A percentile compares a stretch with the other conserved stretches of the same genome.
Conservation (phyloP, 192 early-diverging fungal genomes). For the Podila verticillata region DNA sequence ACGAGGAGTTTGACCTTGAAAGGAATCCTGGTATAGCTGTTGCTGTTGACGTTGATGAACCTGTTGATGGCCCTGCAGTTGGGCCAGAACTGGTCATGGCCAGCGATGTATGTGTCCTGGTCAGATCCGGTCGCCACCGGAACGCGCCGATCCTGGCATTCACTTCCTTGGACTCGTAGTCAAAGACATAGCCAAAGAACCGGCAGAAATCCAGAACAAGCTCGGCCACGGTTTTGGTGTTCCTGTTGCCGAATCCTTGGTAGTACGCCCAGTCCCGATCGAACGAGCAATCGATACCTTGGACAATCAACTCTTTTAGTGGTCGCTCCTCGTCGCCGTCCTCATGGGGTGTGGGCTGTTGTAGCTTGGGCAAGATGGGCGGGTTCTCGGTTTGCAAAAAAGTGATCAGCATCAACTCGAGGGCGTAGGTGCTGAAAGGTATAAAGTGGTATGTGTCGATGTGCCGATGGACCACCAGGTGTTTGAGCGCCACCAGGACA, state of each 20-base stretch:
- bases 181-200: slow-evolving; percentile 51
- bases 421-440: slow-evolving; percentile 33
- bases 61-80: not conserved
- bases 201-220: slow-evolving; percentile 43
- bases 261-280: slow-evolving; percentile 40
- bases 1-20: not conserved
- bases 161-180: slow-evolving; percentile 48
- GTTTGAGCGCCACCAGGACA: slow-evolving; percentile 32
- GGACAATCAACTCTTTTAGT: slow-evolving; percentile 30
- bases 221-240: slow-evolving; percentile 29
- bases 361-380: slow-evolving; percentile 36
- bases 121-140: slow-evolving; percentile 28
- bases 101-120: not conserved
- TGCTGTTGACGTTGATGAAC: not conserved
- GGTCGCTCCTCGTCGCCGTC: not conserved
- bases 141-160: slow-evolving; percentile 38
- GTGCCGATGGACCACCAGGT: slow-evolving; percentile 14
- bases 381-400: slow-evolving; percentile 50
- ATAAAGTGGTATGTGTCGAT: slow-evolving; percentile 10
- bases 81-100: not conserved
- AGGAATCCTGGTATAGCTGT: not conserved
- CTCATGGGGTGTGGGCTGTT: slow-evolving; percentile 5
- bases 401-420: slow-evolving; percentile 36
- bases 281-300: slow-evolving; percentile 47
- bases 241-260: slow-evolving; percentile 13